phyloP scores from a whole-genome alignment of 768 basidiomycete species.

The Rhodocollybia butyracea region DNA sequence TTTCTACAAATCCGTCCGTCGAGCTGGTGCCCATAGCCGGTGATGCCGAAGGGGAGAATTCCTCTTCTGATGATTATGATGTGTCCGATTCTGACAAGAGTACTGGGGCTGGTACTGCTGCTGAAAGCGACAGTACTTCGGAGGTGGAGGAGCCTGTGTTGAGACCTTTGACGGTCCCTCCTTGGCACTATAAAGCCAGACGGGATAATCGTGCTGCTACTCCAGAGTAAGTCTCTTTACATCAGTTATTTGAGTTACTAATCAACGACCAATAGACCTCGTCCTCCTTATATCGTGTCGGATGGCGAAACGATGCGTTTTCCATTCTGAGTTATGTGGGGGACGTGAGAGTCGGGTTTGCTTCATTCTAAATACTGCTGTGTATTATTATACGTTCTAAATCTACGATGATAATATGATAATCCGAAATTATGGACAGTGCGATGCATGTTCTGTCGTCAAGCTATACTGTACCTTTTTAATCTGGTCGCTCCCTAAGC shows the following conservation, averaged over 20 bases:
- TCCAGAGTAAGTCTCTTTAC: background rate
- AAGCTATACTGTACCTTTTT: no score
- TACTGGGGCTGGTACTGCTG: background rate
- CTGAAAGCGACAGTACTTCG: background rate
- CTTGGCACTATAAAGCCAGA: background rate
- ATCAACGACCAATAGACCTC: background rate
- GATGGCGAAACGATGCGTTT: background rate
- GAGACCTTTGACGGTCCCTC: background rate
- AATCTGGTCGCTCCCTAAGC: no score
- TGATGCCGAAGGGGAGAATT: background rate
- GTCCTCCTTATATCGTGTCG: background rate
- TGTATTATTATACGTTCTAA: no score
- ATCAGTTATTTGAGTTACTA: background rate
- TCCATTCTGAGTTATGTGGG: constrained; percentile 2
- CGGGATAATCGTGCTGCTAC: background rate
- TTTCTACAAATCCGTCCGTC: background rate
- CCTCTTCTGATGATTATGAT: no score
- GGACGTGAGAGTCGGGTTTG: no score
- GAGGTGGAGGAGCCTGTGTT: background rate
- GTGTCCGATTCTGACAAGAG: background rate
- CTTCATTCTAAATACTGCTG: no score
- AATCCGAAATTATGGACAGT: no score
- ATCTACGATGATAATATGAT: no score
- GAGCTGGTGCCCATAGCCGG: background rate
- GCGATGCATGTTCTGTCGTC: no score